Conservation (phyloP, 139 green algal genomes). For the Chlamydomonas asymmetrica region DNA sequence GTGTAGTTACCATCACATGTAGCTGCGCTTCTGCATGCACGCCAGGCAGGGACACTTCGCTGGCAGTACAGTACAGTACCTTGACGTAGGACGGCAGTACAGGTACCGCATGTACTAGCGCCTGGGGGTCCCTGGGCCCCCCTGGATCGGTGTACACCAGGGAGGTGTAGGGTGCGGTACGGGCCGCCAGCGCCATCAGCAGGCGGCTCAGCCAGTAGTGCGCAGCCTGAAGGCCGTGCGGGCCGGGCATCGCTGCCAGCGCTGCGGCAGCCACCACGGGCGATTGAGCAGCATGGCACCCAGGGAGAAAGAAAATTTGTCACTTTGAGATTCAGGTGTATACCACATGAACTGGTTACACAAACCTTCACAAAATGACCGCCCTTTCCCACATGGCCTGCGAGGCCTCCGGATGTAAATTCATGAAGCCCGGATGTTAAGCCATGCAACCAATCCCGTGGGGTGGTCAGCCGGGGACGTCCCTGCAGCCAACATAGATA, state of each 20-base stretch:
- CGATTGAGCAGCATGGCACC: too few relatives aligned
- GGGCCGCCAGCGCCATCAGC: conserved; percentile 55
- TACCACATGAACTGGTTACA: too few relatives aligned
- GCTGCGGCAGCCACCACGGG: conserved; percentile 33
- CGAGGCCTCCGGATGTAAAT: too few relatives aligned
- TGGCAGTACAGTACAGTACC: not conserved
- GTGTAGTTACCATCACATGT: not conserved
- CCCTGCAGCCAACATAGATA: too few relatives aligned
- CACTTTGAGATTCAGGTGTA: too few relatives aligned
- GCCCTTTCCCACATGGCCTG: too few relatives aligned
- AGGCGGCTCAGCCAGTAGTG: conserved; percentile 71
- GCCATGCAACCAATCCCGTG: too few relatives aligned
- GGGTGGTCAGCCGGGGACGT: too few relatives aligned
- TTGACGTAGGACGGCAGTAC: conserved; percentile 42
- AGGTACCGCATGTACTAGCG: conserved; percentile 47
- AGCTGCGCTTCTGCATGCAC: not conserved
- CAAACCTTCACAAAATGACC: too few relatives aligned
- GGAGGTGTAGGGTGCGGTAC: conserved; percentile 46
- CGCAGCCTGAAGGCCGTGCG: conserved; percentile 49
- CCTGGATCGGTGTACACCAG: conserved; percentile 31
- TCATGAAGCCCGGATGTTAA: too few relatives aligned
- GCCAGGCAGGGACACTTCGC: not conserved
- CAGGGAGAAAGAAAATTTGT: too few relatives aligned
- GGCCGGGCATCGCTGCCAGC: conserved; percentile 43
- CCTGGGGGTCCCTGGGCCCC: conserved; percentile 12